These are phyloP conservation scores for Rhytidhysteron rufulum DNA, from an alignment of 2,329 filamentous ascomycete species.

Conservation along the genomic window DNA sequence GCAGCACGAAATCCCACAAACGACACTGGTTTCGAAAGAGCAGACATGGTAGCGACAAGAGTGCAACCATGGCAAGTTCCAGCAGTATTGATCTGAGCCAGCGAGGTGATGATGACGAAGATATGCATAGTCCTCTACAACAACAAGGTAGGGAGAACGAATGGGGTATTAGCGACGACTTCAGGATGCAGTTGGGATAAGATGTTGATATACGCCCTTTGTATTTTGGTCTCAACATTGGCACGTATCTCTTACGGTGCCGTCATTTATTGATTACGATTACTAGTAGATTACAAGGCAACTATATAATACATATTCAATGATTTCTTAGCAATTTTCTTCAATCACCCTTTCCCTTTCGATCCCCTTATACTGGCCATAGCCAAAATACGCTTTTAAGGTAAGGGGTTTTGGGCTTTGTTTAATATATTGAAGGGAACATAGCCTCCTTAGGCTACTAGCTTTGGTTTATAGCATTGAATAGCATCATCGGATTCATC, in stretches of 20 bases:
- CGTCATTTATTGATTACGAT: conserved; percentile 1
- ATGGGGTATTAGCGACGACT: conserved; percentile 82
- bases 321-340: not conserved
- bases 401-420: too few species aligned
- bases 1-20: conserved; percentile 27
- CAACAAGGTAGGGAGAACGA: conserved; percentile 51
- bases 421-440: too few species aligned
- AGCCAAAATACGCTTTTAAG: too few species aligned
- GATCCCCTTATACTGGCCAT: not conserved
- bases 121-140: conserved; percentile 48
- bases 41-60: conserved; percentile 23
- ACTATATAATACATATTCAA: not conserved
- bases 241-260: not conserved
- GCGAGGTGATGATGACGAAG: conserved; percentile 44
- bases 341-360: not conserved
- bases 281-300: not conserved
- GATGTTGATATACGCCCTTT: too few species aligned
- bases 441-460: too few species aligned
- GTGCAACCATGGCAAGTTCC: conserved; percentile 24
- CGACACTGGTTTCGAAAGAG: conserved; percentile 36
- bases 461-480: too few species aligned
- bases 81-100: conserved; percentile 26
- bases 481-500: too few species aligned
- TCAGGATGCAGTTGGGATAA: conserved; percentile 76
- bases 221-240: not conserved